A percentile compares a stretch with the other conserved stretches of the same genome.
Conservation (phyloP, 1,139 yeast genomes). For the Kurtzmaniella natalensis region DNA sequence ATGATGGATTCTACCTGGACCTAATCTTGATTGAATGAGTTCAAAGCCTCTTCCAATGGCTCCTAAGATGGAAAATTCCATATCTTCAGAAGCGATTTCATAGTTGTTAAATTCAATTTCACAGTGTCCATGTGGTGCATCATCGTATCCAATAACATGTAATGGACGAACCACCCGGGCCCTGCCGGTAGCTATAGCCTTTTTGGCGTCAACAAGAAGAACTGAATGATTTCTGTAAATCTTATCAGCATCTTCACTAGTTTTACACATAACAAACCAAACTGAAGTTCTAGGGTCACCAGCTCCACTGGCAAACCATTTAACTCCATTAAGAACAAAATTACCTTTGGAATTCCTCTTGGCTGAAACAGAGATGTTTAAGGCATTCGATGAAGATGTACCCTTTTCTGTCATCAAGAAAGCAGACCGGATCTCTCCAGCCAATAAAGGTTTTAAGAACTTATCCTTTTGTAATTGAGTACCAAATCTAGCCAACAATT, state of each 20-base stretch:
- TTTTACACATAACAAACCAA: conserved; percentile 69
- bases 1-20: conserved; percentile 74
- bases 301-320: conserved; percentile 77
- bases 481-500: conserved; percentile 60
- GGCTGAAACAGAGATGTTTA: conserved; percentile 55
- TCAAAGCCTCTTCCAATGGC: conserved; percentile 62
- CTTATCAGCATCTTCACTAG: conserved; percentile 30
- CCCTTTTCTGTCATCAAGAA: conserved; percentile 71
- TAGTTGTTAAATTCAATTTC: conserved; percentile 54
- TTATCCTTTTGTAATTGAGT: conserved; percentile 45
- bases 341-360: conserved; percentile 39
- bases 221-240: conserved; percentile 57
- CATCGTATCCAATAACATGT: conserved; percentile 60
- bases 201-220: conserved; percentile 51
- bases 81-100: conserved; percentile 42
- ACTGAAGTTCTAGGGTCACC: conserved; percentile 64
- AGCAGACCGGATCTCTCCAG: conserved; percentile 62
- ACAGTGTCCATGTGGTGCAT: conserved; percentile 74
- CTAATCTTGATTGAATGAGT: conserved; percentile 64
- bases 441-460: conserved; percentile 54
- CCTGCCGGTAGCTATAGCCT: conserved; percentile 48
- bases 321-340: conserved; percentile 58
- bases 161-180: conserved; percentile 54
- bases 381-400: conserved; percentile 63
- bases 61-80: conserved; percentile 39